phyloP scores from a whole-genome alignment of 164 flowering plant species.

The Tetracentron sinense region DNA sequence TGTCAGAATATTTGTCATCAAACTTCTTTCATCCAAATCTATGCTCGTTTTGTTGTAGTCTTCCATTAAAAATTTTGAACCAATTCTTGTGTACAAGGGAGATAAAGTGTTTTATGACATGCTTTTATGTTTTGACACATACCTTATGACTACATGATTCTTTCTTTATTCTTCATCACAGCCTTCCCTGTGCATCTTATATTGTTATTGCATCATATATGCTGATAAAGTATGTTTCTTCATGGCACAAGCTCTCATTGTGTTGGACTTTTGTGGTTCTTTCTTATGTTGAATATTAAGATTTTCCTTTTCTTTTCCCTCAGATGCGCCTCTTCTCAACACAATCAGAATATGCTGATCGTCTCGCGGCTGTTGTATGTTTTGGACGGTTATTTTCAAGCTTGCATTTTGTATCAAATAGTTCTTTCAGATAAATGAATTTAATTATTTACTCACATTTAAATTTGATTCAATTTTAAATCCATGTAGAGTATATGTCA shows the following conservation, averaged over 20 bases:
- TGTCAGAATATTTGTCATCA: no score
- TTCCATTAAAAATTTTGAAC: not conserved
- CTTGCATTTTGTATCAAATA: no score
- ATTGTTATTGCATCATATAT: not conserved
- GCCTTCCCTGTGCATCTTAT: not conserved
- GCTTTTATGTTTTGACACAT: not conserved
- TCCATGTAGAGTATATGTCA: no score
- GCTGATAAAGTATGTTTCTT: not conserved
- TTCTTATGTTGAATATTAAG: not conserved
- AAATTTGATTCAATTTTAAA: no score
- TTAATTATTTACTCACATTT: no score
- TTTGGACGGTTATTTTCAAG: no score
- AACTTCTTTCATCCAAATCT: no score
- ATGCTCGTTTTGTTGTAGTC: no score
- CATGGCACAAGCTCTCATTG: not conserved
- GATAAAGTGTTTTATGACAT: not conserved
- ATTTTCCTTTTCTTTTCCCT: not conserved
- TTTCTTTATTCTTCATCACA: not conserved
- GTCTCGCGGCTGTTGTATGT: conserved; percentile 81
- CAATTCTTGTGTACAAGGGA: not conserved
- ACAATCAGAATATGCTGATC: conserved; percentile 87
- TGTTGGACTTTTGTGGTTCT: not conserved
- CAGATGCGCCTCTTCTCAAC: conserved; percentile 82
- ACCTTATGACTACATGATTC: not conserved
- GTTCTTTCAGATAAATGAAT: no score